Evolutionary conservation across 2,329 filamentous ascomycete genomes (phyloP).

Genomic region (Paradendryphiella salina): DNA sequence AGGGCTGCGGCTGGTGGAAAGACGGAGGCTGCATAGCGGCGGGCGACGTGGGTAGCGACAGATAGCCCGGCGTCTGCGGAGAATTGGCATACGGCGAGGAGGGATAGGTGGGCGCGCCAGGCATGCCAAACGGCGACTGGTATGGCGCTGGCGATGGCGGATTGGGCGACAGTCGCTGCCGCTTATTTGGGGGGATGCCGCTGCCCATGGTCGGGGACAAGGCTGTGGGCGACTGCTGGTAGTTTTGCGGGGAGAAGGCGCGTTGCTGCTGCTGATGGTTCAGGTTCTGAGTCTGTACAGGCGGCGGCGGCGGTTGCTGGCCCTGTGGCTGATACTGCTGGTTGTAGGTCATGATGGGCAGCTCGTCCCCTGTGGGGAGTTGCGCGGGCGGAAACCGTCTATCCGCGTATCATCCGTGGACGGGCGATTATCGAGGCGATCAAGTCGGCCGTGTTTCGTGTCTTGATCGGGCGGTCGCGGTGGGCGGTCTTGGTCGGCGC

Average conservation of each 20-base stretch:
- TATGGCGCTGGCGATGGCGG: slow-evolving; percentile 60
- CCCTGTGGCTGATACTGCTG: slow-evolving; percentile 35
- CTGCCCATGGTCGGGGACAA: slow-evolving; percentile 51
- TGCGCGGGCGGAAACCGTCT: slow-evolving; percentile 27
- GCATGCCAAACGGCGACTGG: slow-evolving; percentile 35
- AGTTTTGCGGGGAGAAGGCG: slow-evolving; percentile 42
- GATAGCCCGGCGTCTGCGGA: slow-evolving; percentile 35
- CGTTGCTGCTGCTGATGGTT: slow-evolving; percentile 51
- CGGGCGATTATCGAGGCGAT: not conserved
- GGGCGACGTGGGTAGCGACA: slow-evolving; percentile 41
- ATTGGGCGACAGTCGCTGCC: slow-evolving; percentile 70
- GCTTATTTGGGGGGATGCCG: slow-evolving; percentile 68
- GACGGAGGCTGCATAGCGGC: slow-evolving; percentile 36
- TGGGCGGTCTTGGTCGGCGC: slow-evolving; percentile 17
- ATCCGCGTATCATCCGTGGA: slow-evolving; percentile 32
- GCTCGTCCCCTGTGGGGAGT: slow-evolving; percentile 30
- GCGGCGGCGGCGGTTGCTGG: slow-evolving; percentile 37
- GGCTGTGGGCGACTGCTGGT: slow-evolving; percentile 57
- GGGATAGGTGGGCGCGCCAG: slow-evolving; percentile 52
- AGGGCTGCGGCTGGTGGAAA: slow-evolving; percentile 59
- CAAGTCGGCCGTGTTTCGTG: slow-evolving; percentile 11
- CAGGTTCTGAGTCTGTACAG: slow-evolving; percentile 48
- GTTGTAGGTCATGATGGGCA: slow-evolving; percentile 42
- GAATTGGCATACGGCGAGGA: slow-evolving; percentile 46
- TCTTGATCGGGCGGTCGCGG: slow-evolving; percentile 14